phyloP scores from a whole-genome alignment of 2,329 filamentous ascomycete species.

The Fusarium napiforme region DNA sequence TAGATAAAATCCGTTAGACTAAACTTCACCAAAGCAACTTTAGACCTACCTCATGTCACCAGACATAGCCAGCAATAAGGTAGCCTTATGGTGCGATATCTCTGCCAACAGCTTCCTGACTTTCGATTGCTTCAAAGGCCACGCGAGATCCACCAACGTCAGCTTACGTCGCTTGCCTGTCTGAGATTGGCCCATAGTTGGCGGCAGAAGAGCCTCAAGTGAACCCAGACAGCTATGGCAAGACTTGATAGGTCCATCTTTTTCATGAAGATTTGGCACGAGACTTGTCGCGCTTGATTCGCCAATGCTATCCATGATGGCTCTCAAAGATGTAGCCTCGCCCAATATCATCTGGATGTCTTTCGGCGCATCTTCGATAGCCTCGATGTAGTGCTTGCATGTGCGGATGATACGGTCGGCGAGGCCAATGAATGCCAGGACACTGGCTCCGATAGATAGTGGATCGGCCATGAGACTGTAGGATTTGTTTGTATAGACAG shows the following conservation, averaged over 20 bases:
- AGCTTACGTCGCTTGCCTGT: neutral
- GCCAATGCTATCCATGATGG: neutral
- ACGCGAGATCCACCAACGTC: neutral
- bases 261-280: neutral
- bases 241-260: neutral
- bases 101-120: neutral
- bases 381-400: neutral
- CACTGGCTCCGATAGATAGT: neutral
- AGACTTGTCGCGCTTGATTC: accelerated
- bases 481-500: too few relatives aligned
- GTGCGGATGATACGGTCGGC: neutral
- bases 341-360: neutral
- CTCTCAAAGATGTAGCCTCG: neutral
- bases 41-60: neutral
- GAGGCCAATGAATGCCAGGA: neutral
- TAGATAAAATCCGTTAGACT: accelerated
- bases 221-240: neutral
- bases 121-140: neutral
- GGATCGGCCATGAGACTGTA: neutral
- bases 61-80: neutral
- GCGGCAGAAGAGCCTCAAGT: neutral
- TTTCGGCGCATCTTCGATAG: neutral
- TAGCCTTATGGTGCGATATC: neutral
- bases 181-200: neutral
- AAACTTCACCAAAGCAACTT: accelerated